phyloP scores from a whole-genome alignment of 139 green algal genomes.

The Tetradesmus obliquus region DNA sequence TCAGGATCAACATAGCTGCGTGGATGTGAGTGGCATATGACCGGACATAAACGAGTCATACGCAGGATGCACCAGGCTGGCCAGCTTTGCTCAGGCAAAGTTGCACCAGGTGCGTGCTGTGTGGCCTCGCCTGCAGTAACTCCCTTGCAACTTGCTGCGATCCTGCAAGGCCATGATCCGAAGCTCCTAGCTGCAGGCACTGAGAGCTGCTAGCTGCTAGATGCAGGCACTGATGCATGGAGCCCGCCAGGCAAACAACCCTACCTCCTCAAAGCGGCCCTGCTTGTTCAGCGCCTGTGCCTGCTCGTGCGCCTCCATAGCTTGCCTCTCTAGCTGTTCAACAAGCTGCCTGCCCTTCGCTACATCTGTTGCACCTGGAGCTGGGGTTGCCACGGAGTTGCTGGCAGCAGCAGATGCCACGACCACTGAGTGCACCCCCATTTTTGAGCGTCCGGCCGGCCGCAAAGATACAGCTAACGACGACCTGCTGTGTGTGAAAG shows the following conservation, averaged over 20 bases:
- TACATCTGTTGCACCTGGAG: not conserved
- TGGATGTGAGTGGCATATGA: not conserved
- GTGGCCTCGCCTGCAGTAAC: too few species aligned
- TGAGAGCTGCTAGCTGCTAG: too few species aligned
- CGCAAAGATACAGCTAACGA: too few species aligned
- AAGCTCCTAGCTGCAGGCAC: too few species aligned
- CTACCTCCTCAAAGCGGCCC: not conserved
- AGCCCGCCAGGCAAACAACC: not conserved
- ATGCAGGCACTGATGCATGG: not conserved
- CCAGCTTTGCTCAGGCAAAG: not conserved
- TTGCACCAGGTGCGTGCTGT: not conserved
- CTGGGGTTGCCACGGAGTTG: not conserved
- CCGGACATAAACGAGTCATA: not conserved
- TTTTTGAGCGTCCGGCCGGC: not conserved
- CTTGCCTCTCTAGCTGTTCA: slow-evolving; percentile 48
- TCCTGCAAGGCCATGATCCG: not conserved
- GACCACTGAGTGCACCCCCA: not conserved
- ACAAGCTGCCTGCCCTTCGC: not conserved
- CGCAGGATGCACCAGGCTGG: not conserved
- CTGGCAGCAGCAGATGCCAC: not conserved
- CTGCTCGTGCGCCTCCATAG: slow-evolving; percentile 38
- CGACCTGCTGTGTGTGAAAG: not conserved
- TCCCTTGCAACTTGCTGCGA: not conserved
- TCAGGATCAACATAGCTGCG: not conserved
- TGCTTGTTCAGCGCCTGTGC: slow-evolving; percentile 69